A percentile compares a stretch with the other conserved stretches of the same genome.
Evolutionary conservation across 805 yeast species (phyloP).

Genomic region (Saturnispora hagleri): DNA sequence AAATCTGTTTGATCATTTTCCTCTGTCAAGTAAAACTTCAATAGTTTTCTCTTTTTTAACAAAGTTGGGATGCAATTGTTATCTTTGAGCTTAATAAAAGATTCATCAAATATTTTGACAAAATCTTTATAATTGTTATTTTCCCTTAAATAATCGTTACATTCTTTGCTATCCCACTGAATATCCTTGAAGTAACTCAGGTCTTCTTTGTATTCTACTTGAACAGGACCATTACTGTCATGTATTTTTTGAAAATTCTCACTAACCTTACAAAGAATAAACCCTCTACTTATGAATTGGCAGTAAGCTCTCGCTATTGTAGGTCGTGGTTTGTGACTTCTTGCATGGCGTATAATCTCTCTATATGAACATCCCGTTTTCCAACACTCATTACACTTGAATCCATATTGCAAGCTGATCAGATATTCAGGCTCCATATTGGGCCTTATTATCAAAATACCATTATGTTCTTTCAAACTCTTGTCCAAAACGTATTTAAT

Average conservation of each 20-base stretch:
- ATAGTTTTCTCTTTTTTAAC: constrained; percentile 3
- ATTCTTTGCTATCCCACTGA: not conserved
- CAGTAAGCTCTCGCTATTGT: not conserved
- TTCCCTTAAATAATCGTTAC: not conserved
- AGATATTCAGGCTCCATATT: constrained; percentile 10
- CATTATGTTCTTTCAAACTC: not conserved
- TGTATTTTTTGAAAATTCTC: not conserved
- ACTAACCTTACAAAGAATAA: constrained; percentile 2
- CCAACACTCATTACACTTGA: constrained; percentile 11
- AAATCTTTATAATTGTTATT: not conserved
- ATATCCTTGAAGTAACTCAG: constrained; percentile 1
- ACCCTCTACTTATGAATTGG: constrained; percentile 1
- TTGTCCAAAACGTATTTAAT: not conserved
- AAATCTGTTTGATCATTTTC: not conserved
- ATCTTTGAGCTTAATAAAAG: not conserved
- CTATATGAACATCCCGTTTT: not conserved
- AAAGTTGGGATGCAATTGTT: not conserved
- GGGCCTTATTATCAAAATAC: not conserved
- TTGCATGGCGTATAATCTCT: not conserved
- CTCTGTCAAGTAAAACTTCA: constrained; percentile 4
- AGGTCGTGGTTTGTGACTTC: not conserved
- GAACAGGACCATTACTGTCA: not conserved
- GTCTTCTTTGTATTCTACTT: not conserved
- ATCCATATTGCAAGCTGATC: constrained; percentile 2
- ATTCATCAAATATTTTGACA: not conserved